A percentile compares a stretch with the other conserved stretches of the same genome.
Evolutionary conservation across 148 eudicot genomes (phyloP).

Genomic region (Suaeda aralocaspica): DNA sequence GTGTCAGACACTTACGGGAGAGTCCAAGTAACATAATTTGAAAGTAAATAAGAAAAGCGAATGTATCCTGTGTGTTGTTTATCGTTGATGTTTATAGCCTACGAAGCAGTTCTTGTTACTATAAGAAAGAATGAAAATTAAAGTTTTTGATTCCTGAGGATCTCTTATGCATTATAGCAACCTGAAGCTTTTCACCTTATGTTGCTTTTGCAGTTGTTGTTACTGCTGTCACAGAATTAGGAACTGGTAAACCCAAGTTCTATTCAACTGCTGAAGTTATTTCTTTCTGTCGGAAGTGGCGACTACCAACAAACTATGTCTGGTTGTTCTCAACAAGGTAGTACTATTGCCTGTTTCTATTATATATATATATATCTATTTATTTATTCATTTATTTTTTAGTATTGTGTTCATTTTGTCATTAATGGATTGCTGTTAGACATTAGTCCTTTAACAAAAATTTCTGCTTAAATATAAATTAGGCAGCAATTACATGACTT

Average conservation of each 20-base stretch:
- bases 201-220: conserved; percentile 66
- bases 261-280: conserved; percentile 92
- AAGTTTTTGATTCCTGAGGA: not conserved
- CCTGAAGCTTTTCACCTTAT: conserved; percentile 12
- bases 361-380: not conserved
- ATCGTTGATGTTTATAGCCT: not conserved
- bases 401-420: not conserved
- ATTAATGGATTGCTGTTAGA: not conserved
- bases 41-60: not conserved
- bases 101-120: not conserved
- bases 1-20: too few species aligned
- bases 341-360: too few species aligned
- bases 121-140: not conserved
- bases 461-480: not conserved
- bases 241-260: conserved; percentile 77
- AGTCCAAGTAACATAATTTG: too few species aligned
- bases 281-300: conserved; percentile 89
- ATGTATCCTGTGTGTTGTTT: not conserved
- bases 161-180: not conserved
- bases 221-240: conserved; percentile 90
- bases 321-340: conserved; percentile 98
- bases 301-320: conserved; percentile 87
- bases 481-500: too few species aligned
- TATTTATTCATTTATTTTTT: not conserved
- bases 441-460: not conserved